These are phyloP conservation scores for Theileria parva DNA, from an alignment of 169 alveolate species.

Conservation along the genomic window DNA sequence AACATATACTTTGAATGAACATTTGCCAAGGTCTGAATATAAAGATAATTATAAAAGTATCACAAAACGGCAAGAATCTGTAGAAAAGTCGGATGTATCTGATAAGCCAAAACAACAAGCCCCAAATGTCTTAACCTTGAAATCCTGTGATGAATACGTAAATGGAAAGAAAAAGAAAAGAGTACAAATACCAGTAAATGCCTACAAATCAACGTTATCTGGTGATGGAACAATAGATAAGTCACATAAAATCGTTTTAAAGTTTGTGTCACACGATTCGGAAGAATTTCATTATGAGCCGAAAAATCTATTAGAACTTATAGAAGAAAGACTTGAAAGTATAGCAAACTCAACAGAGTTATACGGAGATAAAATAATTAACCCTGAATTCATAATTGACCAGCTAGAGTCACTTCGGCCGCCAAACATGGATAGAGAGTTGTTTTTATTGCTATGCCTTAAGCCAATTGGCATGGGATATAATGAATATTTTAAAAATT, in stretches of 20 bases:
- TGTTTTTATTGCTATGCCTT: conserved; percentile 42
- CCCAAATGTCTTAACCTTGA: conserved; percentile 26
- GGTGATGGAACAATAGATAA: neutral
- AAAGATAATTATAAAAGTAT: neutral
- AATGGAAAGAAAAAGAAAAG: conserved; percentile 46
- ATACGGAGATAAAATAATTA: conserved; percentile 18
- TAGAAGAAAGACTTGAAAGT: conserved; percentile 39
- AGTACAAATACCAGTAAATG: conserved; percentile 40
- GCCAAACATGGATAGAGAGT: conserved; percentile 35
- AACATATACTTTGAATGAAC: neutral
- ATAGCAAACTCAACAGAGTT: conserved; percentile 25
- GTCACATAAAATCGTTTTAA: conserved; percentile 29
- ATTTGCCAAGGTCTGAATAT: neutral
- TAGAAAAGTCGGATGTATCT: neutral
- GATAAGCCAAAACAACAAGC: neutral
- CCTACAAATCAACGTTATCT: conserved; percentile 25
- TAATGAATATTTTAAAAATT: conserved; percentile 23
- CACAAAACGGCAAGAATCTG: neutral
- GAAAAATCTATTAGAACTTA: conserved; percentile 16
- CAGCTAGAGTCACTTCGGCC: conserved; percentile 44
- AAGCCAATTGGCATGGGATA: conserved; percentile 63
- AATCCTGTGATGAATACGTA: conserved; percentile 20
- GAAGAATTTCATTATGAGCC: conserved; percentile 25
- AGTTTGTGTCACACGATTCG: conserved; percentile 29
- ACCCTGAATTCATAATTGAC: conserved; percentile 14